Evolutionary conservation across 2,329 filamentous ascomycete genomes (phyloP).

Genomic region (Fusarium continuum): DNA sequence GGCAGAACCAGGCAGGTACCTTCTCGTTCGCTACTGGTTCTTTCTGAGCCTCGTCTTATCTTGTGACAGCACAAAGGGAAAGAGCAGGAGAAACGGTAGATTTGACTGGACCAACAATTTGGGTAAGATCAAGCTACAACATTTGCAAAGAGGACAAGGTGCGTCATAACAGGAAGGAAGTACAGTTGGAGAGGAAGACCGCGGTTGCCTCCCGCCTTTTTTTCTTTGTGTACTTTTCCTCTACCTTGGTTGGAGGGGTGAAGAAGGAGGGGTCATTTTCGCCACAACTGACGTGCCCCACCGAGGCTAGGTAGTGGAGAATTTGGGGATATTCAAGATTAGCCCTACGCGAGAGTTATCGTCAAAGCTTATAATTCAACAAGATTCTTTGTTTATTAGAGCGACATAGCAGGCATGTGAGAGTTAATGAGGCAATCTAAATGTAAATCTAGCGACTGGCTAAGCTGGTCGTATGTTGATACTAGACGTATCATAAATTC

Average conservation of each 20-base stretch:
- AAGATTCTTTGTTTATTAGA: neutral
- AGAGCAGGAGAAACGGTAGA: neutral
- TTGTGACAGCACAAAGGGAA: neutral
- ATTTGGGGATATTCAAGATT: neutral
- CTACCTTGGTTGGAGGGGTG: slow-evolving; percentile 41
- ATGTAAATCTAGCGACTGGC: neutral
- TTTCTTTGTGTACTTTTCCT: slow-evolving; percentile 36
- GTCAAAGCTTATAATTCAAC: too few species aligned
- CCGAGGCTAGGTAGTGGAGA: slow-evolving; percentile 7
- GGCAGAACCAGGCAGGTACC: slow-evolving; percentile 7
- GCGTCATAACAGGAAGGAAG: slow-evolving; percentile 43
- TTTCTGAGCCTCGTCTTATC: slow-evolving; percentile 1
- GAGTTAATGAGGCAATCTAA: neutral
- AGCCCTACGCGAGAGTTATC: too few species aligned
- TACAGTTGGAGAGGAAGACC: slow-evolving; percentile 15
- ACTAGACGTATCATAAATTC: neutral
- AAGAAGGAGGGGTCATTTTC: slow-evolving; percentile 36
- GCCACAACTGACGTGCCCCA: slow-evolving; percentile 36
- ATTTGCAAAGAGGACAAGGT: slow-evolving; percentile 21
- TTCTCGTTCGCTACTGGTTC: slow-evolving; percentile 10
- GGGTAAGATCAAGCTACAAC: slow-evolving; percentile 15
- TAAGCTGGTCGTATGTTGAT: neutral
- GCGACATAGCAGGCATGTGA: neutral
- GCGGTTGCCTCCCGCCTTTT: slow-evolving; percentile 25
- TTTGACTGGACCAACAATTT: slow-evolving; percentile 9